Base-by-base conservation (phyloP, 176 grass and related monocot genomes). In the Guadua angustifolia region DNA sequence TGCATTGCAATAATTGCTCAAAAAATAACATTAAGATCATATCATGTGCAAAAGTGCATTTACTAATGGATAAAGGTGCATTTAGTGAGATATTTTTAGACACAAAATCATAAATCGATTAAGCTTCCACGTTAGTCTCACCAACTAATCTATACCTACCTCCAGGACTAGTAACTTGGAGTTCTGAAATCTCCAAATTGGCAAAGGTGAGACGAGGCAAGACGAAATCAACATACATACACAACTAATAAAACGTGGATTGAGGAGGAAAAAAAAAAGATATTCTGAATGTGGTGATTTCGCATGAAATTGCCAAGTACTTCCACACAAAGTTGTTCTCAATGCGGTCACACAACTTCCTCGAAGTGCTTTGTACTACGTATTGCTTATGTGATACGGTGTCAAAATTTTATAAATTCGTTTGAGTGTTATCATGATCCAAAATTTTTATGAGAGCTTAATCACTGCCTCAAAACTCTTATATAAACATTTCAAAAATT, bases 171-270 rank as follows among this genome's bases (percentile, higher is more conserved):
- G 71, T 71, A 76, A 76, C 40, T 82, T 82, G 50, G 40, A 82
- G 78, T 82, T 68, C 2, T 10, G 62, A 61, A 68, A 39, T 26
- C 51, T 76, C 78, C 70, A 76, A 43, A 10, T 87, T 69, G 62
- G 71, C 85, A 87, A 82, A 87, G 70, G 71, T 81, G 85, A 35
- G 77, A 79, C 15, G 59, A 86, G 85, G 85, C 85, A 81, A 10
- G 15, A 62, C 0, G 15, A 73, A 14, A 75, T 14, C 14, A 29
- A 15, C 0, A 35, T 14, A 19, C 9, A 66, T 9, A 70, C 17
- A 49, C 51, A 70, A 6, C 2, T 24, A 79, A 26, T 4, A 1
- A 5, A 5, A 29, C 1, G 4, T 32, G 60, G 60, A 29, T 1
- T n/a, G 57, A 21, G n/a, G 9, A 25, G n/a, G n/a, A n/a, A n/a